phyloP scores from a whole-genome alignment of 2,329 filamentous ascomycete species.

The Sclerotiophoma versabilis region DNA sequence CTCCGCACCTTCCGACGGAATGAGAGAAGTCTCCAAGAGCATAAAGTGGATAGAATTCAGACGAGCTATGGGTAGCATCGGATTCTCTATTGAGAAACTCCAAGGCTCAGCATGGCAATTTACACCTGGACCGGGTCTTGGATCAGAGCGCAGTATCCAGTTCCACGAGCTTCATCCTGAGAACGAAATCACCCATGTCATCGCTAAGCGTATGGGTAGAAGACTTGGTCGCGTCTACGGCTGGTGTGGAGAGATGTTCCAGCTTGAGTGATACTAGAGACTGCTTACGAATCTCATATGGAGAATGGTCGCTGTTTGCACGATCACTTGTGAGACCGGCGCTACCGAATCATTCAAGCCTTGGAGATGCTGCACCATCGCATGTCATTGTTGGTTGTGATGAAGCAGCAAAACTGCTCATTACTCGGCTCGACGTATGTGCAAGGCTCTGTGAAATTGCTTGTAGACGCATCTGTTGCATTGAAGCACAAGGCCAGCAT shows the following conservation, averaged over 20 bases:
- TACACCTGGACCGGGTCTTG: slow-evolving; percentile 45
- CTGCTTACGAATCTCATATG: too few relatives aligned
- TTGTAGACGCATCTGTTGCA: too few relatives aligned
- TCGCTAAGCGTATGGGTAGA: slow-evolving; percentile 48
- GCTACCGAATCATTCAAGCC: too few relatives aligned
- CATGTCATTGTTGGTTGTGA: too few relatives aligned
- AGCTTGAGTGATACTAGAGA: background rate
- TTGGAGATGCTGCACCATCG: too few relatives aligned
- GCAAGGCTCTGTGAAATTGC: too few relatives aligned
- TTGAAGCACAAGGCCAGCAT: too few relatives aligned
- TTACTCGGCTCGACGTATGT: too few relatives aligned
- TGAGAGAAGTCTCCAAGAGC: slow-evolving; percentile 53
- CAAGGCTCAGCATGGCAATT: slow-evolving; percentile 68
- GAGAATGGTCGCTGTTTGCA: too few relatives aligned
- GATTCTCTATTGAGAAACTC: slow-evolving; percentile 63
- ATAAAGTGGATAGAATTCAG: slow-evolving; percentile 63
- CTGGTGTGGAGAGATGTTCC: background rate
- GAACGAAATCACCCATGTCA: slow-evolving; percentile 58
- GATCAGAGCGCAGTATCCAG: slow-evolving; percentile 60
- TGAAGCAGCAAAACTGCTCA: too few relatives aligned
- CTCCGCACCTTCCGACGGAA: background rate
- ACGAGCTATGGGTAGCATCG: slow-evolving; percentile 58
- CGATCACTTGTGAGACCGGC: too few relatives aligned
- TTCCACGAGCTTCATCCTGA: slow-evolving; percentile 68
- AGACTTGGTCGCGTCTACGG: background rate